These are phyloP conservation scores for Miscanthus lutarioriparius DNA, from an alignment of 176 grass and related monocot genomes.

Conservation along the genomic window DNA sequence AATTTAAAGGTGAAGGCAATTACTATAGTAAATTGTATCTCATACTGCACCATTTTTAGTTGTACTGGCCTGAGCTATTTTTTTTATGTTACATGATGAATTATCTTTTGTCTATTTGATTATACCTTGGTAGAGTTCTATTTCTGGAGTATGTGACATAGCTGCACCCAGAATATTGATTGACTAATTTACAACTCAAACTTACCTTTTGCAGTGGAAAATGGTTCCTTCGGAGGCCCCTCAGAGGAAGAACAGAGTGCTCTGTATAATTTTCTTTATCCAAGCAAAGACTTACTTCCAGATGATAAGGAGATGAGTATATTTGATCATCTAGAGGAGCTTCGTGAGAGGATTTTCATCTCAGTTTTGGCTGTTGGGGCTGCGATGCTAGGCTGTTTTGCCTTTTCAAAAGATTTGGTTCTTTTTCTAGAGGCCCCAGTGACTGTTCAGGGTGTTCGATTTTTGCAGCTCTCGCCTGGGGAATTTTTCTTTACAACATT, in stretches of 20 bases:
- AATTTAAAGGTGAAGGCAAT: not conserved
- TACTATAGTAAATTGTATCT: not conserved
- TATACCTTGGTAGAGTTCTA: slow-evolving; percentile 22
- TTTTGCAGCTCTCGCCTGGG: slow-evolving; percentile 94
- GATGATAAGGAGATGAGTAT: slow-evolving; percentile 98
- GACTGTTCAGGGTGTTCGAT: slow-evolving; percentile 87
- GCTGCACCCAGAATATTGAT: not conserved
- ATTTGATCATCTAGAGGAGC: slow-evolving; percentile 96
- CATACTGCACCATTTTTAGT: not conserved
- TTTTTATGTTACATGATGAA: slow-evolving; percentile 7
- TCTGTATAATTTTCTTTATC: slow-evolving; percentile 89
- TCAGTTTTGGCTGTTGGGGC: slow-evolving; percentile 87
- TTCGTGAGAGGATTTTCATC: slow-evolving; percentile 85
- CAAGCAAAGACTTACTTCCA: slow-evolving; percentile 90
- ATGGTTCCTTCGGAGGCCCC: slow-evolving; percentile 42
- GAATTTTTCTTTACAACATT: slow-evolving; percentile 99
- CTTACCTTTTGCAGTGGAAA: slow-evolving; percentile 42
- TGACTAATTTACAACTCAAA: not conserved
- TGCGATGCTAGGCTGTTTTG: slow-evolving; percentile 88
- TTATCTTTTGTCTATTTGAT: slow-evolving; percentile 6
- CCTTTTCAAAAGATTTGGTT: slow-evolving; percentile 84
- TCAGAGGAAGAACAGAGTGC: slow-evolving; percentile 48
- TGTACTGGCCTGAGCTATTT: not conserved
- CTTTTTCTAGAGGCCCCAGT: slow-evolving; percentile 88
- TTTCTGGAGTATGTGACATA: slow-evolving; percentile 20